Evolutionary conservation across 257 asterid species (phyloP), one percentile per base, ranked within the genome.

Genomic region (Buddleja alternifolia): DNA sequence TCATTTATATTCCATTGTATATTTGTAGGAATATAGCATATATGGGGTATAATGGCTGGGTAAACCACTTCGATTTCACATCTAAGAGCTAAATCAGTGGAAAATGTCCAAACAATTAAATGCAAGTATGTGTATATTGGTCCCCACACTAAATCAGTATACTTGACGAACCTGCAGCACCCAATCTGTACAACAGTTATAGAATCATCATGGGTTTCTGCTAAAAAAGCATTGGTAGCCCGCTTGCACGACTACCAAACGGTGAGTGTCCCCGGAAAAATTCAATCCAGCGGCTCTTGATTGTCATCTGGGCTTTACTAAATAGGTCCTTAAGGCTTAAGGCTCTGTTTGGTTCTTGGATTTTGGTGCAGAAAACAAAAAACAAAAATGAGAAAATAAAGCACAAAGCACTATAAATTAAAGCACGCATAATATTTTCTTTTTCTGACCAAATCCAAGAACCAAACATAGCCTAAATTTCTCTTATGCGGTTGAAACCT

Each of bases 81-180:
- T 60, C 60, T 52, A 53, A 60, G 14, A 63, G 25, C 57, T 61
- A 67, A 67, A 68, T 60, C 70, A 74, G 76, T 71, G 72, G 74
- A 61, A 76, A 54, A 44, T 61, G 61, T 70, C 73, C 65, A 69
- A 67, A 23, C 52, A 77, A 75, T 63, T 10, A 65, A 68, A 65
- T 39, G 21, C 17, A 69, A 24, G 42, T 63, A 73, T 60, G 45
- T 44, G 66, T 29, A 29, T 29, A 29, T 29, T 14, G 52, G 47
- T 50, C 73, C 70, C 63, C 66, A n/a, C 41, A 60, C 65, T 56
- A 14, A 59, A 40, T 44, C 23, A 51, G 57, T 73, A 79, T 47
- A 74, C 42, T 70, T 55, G 71, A 68, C 76, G 77, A 40, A 60
- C 73, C 75, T 71, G 78, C 73, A 73, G 56, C 71, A 25, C 67